These are phyloP conservation scores for Sphaerulina populicola DNA, from an alignment of 2,329 filamentous ascomycete species.

Conservation along the genomic window DNA sequence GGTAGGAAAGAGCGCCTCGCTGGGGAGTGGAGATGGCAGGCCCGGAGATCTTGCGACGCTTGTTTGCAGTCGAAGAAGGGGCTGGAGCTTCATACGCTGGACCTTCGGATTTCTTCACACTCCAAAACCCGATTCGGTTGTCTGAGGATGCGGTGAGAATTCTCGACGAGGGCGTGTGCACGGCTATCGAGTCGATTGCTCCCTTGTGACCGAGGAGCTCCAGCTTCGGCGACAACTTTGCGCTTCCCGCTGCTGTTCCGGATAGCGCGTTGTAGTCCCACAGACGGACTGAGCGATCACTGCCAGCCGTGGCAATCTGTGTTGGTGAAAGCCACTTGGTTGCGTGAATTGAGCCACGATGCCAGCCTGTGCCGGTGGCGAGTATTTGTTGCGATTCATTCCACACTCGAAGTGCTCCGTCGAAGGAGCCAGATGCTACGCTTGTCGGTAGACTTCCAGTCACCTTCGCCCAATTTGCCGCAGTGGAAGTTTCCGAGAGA, in stretches of 20 bases:
- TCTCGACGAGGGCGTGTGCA: slow-evolving; percentile 63
- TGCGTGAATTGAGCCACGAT: slow-evolving; percentile 69
- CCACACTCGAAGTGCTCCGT: slow-evolving; percentile 83
- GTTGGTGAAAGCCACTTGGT: slow-evolving; percentile 72
- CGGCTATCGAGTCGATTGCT: slow-evolving; percentile 64
- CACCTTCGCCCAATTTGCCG: slow-evolving; percentile 37
- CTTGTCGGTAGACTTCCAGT: slow-evolving; percentile 52
- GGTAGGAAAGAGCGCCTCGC: slow-evolving; percentile 67
- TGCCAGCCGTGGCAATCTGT: slow-evolving; percentile 71
- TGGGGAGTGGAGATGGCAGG: slow-evolving; percentile 49
- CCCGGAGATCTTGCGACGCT: slow-evolving; percentile 61
- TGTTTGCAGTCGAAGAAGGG: slow-evolving; percentile 48
- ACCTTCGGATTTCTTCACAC: slow-evolving; percentile 64
- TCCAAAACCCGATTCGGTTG: slow-evolving; percentile 80
- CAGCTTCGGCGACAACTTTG: slow-evolving; percentile 59
- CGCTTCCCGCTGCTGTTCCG: slow-evolving; percentile 37
- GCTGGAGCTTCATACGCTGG: slow-evolving; percentile 62
- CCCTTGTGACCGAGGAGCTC: slow-evolving; percentile 78
- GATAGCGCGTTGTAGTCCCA: slow-evolving; percentile 72
- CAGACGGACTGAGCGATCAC: slow-evolving; percentile 76
- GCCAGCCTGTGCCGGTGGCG: slow-evolving; percentile 60
- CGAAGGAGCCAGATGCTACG: slow-evolving; percentile 87
- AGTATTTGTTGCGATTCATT: slow-evolving; percentile 78
- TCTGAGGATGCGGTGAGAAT: slow-evolving; percentile 82
- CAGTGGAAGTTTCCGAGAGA: slow-evolving; percentile 56